Percentiles rank a stretch among this genome's conserved stretches.
Conservation (phyloP, 2,329 filamentous ascomycete genomes). For the Monosporascus sp. region DNA sequence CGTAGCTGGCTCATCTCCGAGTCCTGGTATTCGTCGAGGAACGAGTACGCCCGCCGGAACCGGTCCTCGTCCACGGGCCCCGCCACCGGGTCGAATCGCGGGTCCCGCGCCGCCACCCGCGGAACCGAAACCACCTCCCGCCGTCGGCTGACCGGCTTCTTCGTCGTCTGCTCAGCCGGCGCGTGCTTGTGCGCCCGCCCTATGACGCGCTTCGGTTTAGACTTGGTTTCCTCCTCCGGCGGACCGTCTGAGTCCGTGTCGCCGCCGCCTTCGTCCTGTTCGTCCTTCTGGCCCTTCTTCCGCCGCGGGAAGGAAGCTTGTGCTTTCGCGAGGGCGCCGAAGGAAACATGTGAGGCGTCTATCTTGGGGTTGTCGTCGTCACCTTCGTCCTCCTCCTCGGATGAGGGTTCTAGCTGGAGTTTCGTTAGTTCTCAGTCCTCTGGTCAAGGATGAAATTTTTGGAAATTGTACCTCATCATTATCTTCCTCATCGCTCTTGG, state of each 20-base stretch:
- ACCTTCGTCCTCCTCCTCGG: conserved; percentile 30
- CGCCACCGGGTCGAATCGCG: conserved; percentile 71
- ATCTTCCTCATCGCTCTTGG: conserved; percentile 22
- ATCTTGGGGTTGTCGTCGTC: conserved; percentile 33
- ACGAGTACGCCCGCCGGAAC: conserved; percentile 71
- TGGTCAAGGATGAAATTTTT: neutral
- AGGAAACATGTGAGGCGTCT: conserved; percentile 63
- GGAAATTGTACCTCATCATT: conserved; percentile 20
- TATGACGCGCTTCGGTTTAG: conserved; percentile 19
- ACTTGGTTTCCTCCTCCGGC: conserved; percentile 26
- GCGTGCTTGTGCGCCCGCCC: conserved; percentile 77
- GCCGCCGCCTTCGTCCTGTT: conserved; percentile 20
- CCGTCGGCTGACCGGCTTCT: conserved; percentile 74
- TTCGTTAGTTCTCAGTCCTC: conserved; percentile 7
- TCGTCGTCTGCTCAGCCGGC: conserved; percentile 75
- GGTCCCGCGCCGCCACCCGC: conserved; percentile 66
- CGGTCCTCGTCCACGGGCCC: conserved; percentile 47
- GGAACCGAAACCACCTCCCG: conserved; percentile 63
- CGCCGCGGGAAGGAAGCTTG: conserved; percentile 59
- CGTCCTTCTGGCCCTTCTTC: conserved; percentile 26
- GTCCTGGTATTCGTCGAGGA: conserved; percentile 80
- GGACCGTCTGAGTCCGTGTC: conserved; percentile 27
- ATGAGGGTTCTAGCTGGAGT: conserved; percentile 16
- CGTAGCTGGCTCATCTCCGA: conserved; percentile 76
- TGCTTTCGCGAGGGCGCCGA: conserved; percentile 84